Evolutionary conservation across 2,329 filamentous ascomycete species (phyloP).

Genomic region (Cercospora janseana): DNA sequence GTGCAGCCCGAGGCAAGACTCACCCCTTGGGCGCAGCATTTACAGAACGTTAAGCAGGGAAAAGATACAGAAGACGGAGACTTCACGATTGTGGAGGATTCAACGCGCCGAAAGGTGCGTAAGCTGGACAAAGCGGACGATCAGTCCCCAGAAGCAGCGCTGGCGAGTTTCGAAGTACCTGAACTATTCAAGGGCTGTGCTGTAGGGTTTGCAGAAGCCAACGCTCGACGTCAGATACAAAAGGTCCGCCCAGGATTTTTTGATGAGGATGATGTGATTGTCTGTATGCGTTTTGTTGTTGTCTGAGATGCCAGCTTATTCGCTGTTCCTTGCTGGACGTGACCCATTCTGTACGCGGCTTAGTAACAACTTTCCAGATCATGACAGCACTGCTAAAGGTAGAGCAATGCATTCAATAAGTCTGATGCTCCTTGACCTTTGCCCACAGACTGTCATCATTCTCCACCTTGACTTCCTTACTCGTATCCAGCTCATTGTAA

Average conservation of each 20-base stretch:
- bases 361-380: not conserved
- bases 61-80: not conserved
- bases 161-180: constrained; percentile 27
- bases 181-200: constrained; percentile 26
- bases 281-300: constrained; percentile 46
- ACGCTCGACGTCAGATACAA: constrained; percentile 41
- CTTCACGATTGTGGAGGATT: not conserved
- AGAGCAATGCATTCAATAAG: constrained; percentile 15
- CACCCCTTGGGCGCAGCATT: too few species aligned
- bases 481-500: constrained; percentile 62
- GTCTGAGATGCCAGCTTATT: constrained; percentile 21
- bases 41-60: too few species aligned
- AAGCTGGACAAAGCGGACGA: constrained; percentile 7
- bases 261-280: constrained; percentile 42
- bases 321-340: not conserved
- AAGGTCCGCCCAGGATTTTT: constrained; percentile 43
- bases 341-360: too few species aligned
- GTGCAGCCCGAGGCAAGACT: not conserved
- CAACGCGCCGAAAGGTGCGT: not conserved
- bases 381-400: not conserved
- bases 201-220: constrained; percentile 29
- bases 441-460: constrained; percentile 37
- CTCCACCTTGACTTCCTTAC: constrained; percentile 41
- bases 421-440: constrained; percentile 38
- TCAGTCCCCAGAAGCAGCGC: constrained; percentile 12